Evolutionary conservation across 164 flowering plant genomes (phyloP).

Genomic region (Sedum album): DNA sequence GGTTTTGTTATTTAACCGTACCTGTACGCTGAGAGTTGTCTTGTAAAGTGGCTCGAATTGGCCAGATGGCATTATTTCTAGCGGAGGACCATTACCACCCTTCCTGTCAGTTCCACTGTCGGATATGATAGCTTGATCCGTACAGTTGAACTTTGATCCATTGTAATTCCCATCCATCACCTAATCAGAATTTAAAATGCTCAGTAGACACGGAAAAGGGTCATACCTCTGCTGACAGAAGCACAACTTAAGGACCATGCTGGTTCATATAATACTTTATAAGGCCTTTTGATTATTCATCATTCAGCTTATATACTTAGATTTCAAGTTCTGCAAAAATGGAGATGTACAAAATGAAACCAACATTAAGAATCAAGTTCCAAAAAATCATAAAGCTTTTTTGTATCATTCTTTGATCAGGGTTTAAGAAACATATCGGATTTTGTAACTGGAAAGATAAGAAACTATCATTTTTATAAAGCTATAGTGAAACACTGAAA

Average conservation of each 20-base stretch:
- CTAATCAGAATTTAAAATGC: slow-evolving; percentile 22
- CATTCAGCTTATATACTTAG: no score
- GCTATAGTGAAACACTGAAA: slow-evolving; percentile 20
- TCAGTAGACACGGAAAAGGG: background rate
- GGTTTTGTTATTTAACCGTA: slow-evolving; percentile 12
- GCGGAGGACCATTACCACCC: slow-evolving; percentile 49
- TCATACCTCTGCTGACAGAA: background rate
- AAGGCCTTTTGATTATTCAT: background rate
- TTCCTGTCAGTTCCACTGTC: slow-evolving; percentile 39
- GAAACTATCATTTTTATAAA: background rate
- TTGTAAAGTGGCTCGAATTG: slow-evolving; percentile 91
- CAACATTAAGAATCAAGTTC: background rate
- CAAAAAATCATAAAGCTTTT: background rate
- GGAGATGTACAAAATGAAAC: no score
- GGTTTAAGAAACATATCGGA: background rate
- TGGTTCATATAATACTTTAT: background rate
- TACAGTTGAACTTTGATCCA: slow-evolving; percentile 58
- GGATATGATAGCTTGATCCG: slow-evolving; percentile 69
- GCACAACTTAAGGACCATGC: background rate
- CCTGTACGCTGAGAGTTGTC: slow-evolving; percentile 76
- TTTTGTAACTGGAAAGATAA: background rate
- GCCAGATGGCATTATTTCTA: slow-evolving; percentile 94
- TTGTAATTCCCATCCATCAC: slow-evolving; percentile 76
- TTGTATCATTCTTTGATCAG: background rate
- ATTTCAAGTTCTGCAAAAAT: no score